phyloP scores from a whole-genome alignment of 2,329 filamentous ascomycete species.

The Beauveria varroae region DNA sequence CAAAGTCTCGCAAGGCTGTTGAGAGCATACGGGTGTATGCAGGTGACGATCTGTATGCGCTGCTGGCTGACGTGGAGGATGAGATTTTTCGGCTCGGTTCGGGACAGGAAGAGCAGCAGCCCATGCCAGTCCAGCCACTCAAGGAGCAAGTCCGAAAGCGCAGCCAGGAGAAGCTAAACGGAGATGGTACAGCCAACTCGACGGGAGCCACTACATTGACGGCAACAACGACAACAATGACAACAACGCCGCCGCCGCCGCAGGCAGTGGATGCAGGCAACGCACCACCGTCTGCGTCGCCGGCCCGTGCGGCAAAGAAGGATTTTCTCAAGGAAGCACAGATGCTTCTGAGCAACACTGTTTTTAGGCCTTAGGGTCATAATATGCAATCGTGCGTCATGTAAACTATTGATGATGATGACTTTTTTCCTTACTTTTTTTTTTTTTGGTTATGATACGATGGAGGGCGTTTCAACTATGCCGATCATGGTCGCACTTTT shows the following conservation, averaged over 20 bases:
- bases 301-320: conserved; percentile 1
- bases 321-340: background rate
- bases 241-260: background rate
- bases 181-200: conserved; percentile 17
- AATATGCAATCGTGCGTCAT: background rate
- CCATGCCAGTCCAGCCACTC: conserved; percentile 14
- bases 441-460: conserved; percentile 10
- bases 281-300: background rate
- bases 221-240: too few species aligned
- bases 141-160: conserved; percentile 38
- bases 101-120: conserved; percentile 12
- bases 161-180: conserved; percentile 44
- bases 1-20: conserved; percentile 34
- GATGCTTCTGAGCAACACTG: conserved; percentile 38
- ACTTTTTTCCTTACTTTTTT: background rate
- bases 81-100: conserved; percentile 31
- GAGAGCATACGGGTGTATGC: conserved; percentile 64
- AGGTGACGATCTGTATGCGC: conserved; percentile 57
- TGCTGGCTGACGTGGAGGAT: conserved; percentile 58
- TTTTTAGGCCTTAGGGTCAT: conserved; percentile 35
- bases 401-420: conserved; percentile 5
- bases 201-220: too few species aligned
- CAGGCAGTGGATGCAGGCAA: background rate
- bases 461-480: background rate
- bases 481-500: background rate